phyloP scores from a whole-genome alignment of 768 basidiomycete genomes.

The Leccinum variicolor region DNA sequence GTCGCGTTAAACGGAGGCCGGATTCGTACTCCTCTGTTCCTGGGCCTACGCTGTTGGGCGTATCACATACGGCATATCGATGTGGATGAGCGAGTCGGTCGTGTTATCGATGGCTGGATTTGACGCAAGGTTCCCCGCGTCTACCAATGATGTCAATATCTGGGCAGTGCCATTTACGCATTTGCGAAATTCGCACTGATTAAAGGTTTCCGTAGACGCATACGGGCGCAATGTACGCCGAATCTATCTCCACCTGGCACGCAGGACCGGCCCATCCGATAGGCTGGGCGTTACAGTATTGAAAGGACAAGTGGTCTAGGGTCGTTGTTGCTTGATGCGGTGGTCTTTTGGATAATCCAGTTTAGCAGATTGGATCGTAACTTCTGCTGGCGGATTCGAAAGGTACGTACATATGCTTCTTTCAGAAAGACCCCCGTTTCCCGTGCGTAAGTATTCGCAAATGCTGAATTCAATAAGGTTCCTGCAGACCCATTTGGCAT shows the following conservation, averaged over 20 bases:
- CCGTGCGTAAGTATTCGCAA: neutral
- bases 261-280: neutral
- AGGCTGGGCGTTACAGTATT: neutral
- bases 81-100: neutral
- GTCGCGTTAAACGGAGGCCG: neutral
- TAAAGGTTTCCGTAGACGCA: neutral
- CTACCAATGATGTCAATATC: no score
- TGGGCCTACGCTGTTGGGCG: neutral
- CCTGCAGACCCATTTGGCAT: neutral
- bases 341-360: neutral
- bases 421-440: neutral
- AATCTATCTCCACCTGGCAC: neutral
- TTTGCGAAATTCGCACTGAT: neutral
- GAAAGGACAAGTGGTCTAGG: neutral
- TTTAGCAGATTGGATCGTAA: neutral
- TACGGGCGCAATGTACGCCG: neutral
- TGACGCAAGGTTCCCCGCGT: no score
- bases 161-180: neutral
- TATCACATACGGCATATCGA: neutral
- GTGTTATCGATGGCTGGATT: neutral
- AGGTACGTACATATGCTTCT: neutral
- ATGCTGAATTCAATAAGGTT: neutral
- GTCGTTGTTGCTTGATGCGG: neutral
- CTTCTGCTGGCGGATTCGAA: neutral
- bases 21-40: neutral